A percentile compares a stretch with the other conserved stretches of the same genome.
phyloP scores from a whole-genome alignment of 805 yeast genomes.

The Candida ovalis region DNA sequence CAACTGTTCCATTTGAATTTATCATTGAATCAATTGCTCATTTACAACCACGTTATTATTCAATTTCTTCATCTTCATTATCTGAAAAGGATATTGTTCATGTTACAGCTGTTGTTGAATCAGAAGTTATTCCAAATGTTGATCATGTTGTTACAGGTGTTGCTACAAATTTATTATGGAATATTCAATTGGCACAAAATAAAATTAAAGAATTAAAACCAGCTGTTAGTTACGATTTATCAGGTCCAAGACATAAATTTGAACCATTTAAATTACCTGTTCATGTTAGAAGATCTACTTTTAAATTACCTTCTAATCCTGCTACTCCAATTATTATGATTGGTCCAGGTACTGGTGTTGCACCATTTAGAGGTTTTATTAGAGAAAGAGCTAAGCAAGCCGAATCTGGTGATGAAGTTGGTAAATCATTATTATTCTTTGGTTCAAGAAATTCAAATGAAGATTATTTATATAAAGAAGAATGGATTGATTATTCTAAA shows the following conservation, averaged over 20 bases:
- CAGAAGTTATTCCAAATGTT: slow-evolving; percentile 34
- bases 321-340: slow-evolving; percentile 81
- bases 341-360: slow-evolving; percentile 99
- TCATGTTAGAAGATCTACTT: slow-evolving; percentile 91
- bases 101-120: slow-evolving; percentile 91
- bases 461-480: slow-evolving; percentile 83
- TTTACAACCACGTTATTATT: slow-evolving; percentile 91
- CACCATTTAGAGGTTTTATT: slow-evolving; percentile 94
- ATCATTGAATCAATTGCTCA: slow-evolving; percentile 76
- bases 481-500: slow-evolving; percentile 77
- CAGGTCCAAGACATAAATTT: slow-evolving; percentile 75
- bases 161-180: slow-evolving; percentile 80
- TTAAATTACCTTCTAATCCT: slow-evolving; percentile 87
- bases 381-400: slow-evolving; percentile 73
- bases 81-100: slow-evolving; percentile 73
- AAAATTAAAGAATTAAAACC: slow-evolving; percentile 38
- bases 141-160: slow-evolving; percentile 69
- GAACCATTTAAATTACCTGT: slow-evolving; percentile 68
- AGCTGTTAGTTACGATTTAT: slow-evolving; percentile 59
- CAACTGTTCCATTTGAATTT: slow-evolving; percentile 73
- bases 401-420: slow-evolving; percentile 49
- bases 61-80: slow-evolving; percentile 86
- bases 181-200: slow-evolving; percentile 61
- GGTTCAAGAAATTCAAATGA: slow-evolving; percentile 81
- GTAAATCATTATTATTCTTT: slow-evolving; percentile 73